A percentile compares a stretch with the other conserved stretches of the same genome.
These are phyloP conservation scores for Elsinoe perseae DNA, from an alignment of 2,329 filamentous ascomycete genomes.

Conservation along the genomic window DNA sequence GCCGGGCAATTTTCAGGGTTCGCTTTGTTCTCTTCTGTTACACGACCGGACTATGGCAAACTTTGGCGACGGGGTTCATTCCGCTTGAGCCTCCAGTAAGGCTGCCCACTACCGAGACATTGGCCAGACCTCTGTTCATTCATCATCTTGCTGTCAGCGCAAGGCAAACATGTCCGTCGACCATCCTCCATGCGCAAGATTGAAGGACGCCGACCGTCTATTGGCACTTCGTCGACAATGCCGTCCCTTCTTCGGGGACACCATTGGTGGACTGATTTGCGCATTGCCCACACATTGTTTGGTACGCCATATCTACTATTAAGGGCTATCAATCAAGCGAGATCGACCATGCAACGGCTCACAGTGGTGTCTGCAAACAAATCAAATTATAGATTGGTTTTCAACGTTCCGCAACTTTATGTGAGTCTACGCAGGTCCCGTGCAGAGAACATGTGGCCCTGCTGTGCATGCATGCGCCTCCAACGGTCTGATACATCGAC, in stretches of 20 bases:
- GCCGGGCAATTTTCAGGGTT: neutral
- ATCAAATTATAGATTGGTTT: constrained; percentile 11
- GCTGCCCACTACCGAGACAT: constrained; percentile 10
- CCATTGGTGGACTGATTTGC: no score
- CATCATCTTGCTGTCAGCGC: neutral
- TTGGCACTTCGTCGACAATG: no score
- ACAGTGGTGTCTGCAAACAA: neutral
- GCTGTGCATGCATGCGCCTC: neutral
- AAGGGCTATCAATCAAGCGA: neutral
- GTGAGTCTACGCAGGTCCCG: constrained; percentile 4
- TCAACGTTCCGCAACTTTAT: constrained; percentile 1
- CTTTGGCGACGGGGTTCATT: neutral
- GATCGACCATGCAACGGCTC: neutral
- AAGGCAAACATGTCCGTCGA: neutral
- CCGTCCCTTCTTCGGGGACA: no score
- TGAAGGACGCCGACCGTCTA: no score
- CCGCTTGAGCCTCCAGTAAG: neutral
- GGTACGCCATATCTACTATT: constrained; percentile 8
- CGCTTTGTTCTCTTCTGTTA: neutral
- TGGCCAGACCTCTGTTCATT: neutral
- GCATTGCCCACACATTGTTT: neutral
- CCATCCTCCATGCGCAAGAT: no score
- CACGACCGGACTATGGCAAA: neutral
- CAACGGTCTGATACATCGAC: constrained; percentile 7
- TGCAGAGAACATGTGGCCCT: constrained; percentile 11